A percentile compares a stretch with the other conserved stretches of the same genome.
Conservation (phyloP, 208 protist genomes). For the Trichomonas tenax region DNA sequence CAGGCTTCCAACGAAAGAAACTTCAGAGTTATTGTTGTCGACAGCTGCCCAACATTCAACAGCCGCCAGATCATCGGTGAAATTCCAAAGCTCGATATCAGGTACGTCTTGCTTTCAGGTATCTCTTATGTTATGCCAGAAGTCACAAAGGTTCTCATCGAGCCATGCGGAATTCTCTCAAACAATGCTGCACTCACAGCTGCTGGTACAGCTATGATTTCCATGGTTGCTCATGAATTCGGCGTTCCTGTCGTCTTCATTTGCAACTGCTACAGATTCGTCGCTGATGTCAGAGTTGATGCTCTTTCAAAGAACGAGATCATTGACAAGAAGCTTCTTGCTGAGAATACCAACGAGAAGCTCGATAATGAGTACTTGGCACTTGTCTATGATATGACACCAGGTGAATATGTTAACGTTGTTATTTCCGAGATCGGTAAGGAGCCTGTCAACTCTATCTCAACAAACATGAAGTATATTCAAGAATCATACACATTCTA, state of each 20-base stretch:
- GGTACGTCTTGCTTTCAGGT: background rate
- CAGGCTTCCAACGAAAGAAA: background rate
- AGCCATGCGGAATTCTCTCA: background rate
- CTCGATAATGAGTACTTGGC: background rate
- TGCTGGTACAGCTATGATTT: slow-evolving; percentile 1
- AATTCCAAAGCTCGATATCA: background rate
- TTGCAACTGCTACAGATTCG: background rate
- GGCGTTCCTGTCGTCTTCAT: background rate
- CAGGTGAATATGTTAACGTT: background rate
- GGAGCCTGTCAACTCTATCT: background rate
- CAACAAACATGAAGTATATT: slow-evolving; percentile 2
- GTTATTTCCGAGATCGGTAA: background rate
- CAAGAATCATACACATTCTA: slow-evolving; percentile 9
- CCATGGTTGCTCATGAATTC: background rate
- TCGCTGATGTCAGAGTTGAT: background rate
- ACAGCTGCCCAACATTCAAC: background rate
- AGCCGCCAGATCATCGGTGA: background rate
- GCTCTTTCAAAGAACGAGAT: background rate
- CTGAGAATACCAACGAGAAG: background rate
- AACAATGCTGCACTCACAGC: background rate
- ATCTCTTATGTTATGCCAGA: background rate
- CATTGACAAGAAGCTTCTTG: background rate
- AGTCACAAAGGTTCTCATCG: background rate
- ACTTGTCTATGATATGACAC: background rate
- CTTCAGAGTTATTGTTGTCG: background rate